Percentiles rank a stretch among this genome's conserved stretches.
Conservation (phyloP, 495 filamentous ascomycete genomes). For the Tirmania nivea region DNA sequence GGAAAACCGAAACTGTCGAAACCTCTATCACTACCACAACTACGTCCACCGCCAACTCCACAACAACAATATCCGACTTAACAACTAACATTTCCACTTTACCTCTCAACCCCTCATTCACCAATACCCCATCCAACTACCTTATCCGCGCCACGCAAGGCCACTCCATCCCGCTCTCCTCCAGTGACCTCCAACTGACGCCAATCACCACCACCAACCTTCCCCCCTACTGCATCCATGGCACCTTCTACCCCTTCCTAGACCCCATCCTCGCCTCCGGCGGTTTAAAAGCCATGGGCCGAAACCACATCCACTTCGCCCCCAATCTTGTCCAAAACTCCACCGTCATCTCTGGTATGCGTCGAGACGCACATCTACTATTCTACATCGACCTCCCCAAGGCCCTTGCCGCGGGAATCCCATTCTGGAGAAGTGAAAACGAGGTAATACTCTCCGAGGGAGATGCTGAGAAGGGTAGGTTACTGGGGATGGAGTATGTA, state of each 20-base stretch:
- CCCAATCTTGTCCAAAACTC: neutral
- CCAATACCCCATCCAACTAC: slow-evolving; percentile 37
- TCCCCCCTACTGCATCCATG: slow-evolving; percentile 54
- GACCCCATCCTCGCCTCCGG: slow-evolving; percentile 45
- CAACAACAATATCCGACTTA: slow-evolving; percentile 1
- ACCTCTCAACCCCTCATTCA: slow-evolving; percentile 21
- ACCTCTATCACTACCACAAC: neutral
- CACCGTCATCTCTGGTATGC: slow-evolving; percentile 19
- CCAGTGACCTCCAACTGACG: slow-evolving; percentile 38
- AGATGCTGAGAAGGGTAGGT: slow-evolving; percentile 32
- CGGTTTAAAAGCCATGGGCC: slow-evolving; percentile 53
- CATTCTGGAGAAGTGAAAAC: slow-evolving; percentile 76
- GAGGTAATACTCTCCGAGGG: slow-evolving; percentile 43
- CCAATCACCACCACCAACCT: slow-evolving; percentile 38
- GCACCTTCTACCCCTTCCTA: slow-evolving; percentile 65
- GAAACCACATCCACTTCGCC: slow-evolving; percentile 68
- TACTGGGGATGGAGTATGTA: slow-evolving; percentile 69
- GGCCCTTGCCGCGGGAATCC: slow-evolving; percentile 38
- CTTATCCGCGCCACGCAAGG: slow-evolving; percentile 91
- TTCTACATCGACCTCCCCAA: slow-evolving; percentile 19
- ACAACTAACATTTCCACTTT: neutral
- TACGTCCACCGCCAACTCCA: slow-evolving; percentile 4
- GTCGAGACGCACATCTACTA: slow-evolving; percentile 15
- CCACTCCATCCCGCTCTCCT: slow-evolving; percentile 51
- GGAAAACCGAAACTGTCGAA: neutral